Evolutionary conservation across 805 yeast genomes (phyloP).

Genomic region (Metschnikowia baotianmanensis): DNA sequence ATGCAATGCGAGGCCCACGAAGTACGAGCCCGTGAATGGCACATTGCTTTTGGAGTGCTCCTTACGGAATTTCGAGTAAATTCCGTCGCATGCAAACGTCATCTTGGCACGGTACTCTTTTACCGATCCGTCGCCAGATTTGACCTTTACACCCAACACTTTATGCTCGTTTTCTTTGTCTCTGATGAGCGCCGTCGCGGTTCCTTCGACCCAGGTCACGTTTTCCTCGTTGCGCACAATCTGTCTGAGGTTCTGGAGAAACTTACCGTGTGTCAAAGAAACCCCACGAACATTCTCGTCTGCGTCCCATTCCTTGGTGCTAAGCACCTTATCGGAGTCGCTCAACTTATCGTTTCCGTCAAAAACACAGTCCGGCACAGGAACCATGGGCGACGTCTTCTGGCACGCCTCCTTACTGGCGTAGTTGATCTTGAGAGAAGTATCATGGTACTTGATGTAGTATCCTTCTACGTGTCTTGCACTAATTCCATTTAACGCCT

Average conservation of each 20-base stretch:
- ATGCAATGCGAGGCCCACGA: conserved; percentile 76
- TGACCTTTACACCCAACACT: conserved; percentile 76
- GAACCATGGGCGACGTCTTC: conserved; percentile 41
- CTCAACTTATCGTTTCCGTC: conserved; percentile 56
- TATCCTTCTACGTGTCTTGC: conserved; percentile 82
- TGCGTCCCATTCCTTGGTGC: conserved; percentile 53
- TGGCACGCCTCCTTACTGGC: conserved; percentile 55
- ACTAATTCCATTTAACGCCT: conserved; percentile 69
- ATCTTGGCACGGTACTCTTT: conserved; percentile 51
- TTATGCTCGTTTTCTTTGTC: conserved; percentile 46
- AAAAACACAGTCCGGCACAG: conserved; percentile 54
- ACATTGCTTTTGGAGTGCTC: conserved; percentile 57
- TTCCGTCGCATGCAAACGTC: conserved; percentile 87
- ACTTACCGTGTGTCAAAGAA: conserved; percentile 91
- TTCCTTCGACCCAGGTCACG: conserved; percentile 78
- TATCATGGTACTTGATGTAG: conserved; percentile 64
- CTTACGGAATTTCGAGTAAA: conserved; percentile 87
- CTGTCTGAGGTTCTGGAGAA: conserved; percentile 69
- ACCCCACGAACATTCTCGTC: conserved; percentile 66
- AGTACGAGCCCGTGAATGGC: conserved; percentile 77
- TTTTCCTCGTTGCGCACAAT: conserved; percentile 70
- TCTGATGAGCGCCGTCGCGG: conserved; percentile 64
- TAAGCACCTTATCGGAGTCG: conserved; percentile 45
- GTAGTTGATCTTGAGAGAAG: conserved; percentile 62
- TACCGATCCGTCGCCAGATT: conserved; percentile 34